These are phyloP conservation scores for Curvularia spicifera DNA, from an alignment of 2,329 filamentous ascomycete species.

Conservation along the genomic window DNA sequence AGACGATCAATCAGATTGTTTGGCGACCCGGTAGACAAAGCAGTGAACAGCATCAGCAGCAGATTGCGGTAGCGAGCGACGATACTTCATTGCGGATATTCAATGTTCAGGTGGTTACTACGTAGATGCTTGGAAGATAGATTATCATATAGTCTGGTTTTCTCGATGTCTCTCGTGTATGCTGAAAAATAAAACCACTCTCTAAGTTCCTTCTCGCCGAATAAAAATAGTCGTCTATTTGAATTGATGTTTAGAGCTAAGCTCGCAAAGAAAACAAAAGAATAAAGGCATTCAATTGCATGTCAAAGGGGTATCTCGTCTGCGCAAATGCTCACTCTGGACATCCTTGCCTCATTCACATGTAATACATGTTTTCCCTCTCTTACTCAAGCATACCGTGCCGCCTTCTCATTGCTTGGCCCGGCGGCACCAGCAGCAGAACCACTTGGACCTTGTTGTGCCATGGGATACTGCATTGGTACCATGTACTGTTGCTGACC, in stretches of 20 bases:
- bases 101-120: constrained; percentile 17
- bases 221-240: background rate
- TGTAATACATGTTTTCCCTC: background rate
- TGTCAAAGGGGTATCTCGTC: constrained; percentile 12
- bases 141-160: background rate
- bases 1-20: constrained; percentile 42
- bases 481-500: constrained; percentile 13
- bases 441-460: background rate
- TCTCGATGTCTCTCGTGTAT: background rate
- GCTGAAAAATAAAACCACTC: background rate
- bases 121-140: background rate
- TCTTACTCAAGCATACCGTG: constrained; percentile 22
- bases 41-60: constrained; percentile 19
- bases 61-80: constrained; percentile 52
- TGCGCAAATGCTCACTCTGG: background rate
- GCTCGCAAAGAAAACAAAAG: background rate
- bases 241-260: background rate
- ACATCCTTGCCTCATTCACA: background rate
- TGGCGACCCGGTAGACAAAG: constrained; percentile 36
- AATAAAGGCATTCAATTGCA: background rate
- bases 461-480: constrained; percentile 8
- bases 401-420: constrained; percentile 28
- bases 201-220: background rate
- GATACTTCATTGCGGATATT: constrained; percentile 51
- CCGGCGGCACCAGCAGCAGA: constrained; percentile 1